Conservation (phyloP, 2,329 filamentous ascomycete genomes). For the Davidsoniella virescens region DNA sequence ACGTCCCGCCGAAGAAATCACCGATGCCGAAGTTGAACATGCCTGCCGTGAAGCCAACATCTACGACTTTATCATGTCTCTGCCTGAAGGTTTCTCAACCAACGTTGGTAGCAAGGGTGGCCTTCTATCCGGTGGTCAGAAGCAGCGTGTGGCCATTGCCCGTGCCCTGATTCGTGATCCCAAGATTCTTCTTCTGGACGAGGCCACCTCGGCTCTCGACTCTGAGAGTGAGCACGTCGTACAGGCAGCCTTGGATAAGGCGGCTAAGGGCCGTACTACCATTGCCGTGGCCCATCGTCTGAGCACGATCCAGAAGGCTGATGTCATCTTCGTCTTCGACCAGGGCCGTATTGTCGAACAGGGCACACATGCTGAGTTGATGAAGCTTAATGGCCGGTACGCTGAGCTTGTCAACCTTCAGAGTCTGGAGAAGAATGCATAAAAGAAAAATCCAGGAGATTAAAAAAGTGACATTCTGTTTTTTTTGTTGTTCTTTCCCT, state of each 20-base stretch:
- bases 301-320: slow-evolving; percentile 85
- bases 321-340: slow-evolving; percentile 94
- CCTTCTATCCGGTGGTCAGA: slow-evolving; percentile 78
- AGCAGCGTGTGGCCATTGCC: slow-evolving; percentile 87
- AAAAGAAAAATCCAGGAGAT: not conserved
- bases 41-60: slow-evolving; percentile 86
- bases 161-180: slow-evolving; percentile 82
- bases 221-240: slow-evolving; percentile 65
- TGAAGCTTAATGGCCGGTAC: slow-evolving; percentile 55
- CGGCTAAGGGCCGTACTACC: slow-evolving; percentile 71
- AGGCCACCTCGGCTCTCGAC: slow-evolving; percentile 65
- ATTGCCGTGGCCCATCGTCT: slow-evolving; percentile 89
- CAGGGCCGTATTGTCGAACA: slow-evolving; percentile 72
- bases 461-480: not conserved
- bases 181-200: slow-evolving; percentile 69
- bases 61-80: slow-evolving; percentile 74
- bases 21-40: slow-evolving; percentile 55
- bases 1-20: slow-evolving; percentile 36
- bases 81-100: slow-evolving; percentile 75
- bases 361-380: slow-evolving; percentile 61
- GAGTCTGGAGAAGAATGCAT: slow-evolving; percentile 35
- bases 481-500: not conserved
- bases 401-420: slow-evolving; percentile 67
- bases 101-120: slow-evolving; percentile 75
- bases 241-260: slow-evolving; percentile 64